Evolutionary conservation across 495 filamentous ascomycete species (phyloP).

Genomic region (Talaromyces wortmannii): DNA sequence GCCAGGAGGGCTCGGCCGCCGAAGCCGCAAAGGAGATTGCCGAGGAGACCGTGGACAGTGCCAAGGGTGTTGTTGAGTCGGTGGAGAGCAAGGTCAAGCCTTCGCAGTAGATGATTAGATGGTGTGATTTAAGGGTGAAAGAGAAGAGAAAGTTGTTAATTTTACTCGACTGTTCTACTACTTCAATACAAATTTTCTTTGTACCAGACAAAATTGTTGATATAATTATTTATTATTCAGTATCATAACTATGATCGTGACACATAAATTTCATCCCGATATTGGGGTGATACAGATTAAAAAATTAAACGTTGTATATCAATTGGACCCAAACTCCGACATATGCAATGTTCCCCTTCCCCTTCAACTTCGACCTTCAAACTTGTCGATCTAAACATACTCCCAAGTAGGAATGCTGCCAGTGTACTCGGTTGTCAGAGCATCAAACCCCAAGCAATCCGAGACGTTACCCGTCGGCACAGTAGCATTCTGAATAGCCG

Average conservation of each 20-base stretch:
- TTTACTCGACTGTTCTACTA: not conserved
- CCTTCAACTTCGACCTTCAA: not conserved
- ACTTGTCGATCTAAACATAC: conserved; percentile 20
- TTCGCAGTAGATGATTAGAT: not conserved
- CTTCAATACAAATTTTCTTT: too few species aligned
- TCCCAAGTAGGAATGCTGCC: conserved; percentile 31
- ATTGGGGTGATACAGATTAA: too few species aligned
- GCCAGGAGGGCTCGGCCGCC: conserved; percentile 41
- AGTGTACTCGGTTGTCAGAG: conserved; percentile 19
- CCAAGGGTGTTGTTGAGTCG: conserved; percentile 24
- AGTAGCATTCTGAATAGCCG: conserved; percentile 26
- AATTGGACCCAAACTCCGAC: too few species aligned
- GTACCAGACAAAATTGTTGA: too few species aligned
- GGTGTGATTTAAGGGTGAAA: not conserved
- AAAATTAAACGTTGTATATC: too few species aligned
- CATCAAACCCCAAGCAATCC: conserved; percentile 35
- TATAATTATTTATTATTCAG: too few species aligned
- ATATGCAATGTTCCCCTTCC: too few species aligned
- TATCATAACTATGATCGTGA: too few species aligned
- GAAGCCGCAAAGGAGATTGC: conserved; percentile 43
- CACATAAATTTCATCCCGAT: too few species aligned
- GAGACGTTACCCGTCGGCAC: conserved; percentile 27
- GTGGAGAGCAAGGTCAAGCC: conserved; percentile 16
- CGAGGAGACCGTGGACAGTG: conserved; percentile 35
- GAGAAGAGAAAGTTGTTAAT: not conserved